Evolutionary conservation across 805 yeast genomes (phyloP).

Genomic region (Saccharomycopsis fodiens): DNA sequence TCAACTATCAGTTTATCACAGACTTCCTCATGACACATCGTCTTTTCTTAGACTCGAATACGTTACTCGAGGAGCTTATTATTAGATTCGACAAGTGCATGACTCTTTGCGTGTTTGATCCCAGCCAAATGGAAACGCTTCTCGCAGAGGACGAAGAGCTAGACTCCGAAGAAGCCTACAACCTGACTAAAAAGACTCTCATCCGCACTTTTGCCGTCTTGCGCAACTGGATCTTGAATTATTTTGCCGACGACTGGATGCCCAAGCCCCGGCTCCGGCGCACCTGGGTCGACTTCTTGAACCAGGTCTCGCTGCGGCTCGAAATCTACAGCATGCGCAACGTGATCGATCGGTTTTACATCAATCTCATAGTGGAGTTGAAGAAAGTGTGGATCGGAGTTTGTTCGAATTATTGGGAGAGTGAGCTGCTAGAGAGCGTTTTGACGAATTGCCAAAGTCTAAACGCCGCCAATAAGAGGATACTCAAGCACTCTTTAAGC

Average conservation of each 20-base stretch:
- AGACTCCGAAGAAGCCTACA: conserved; percentile 1
- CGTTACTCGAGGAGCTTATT: conserved; percentile 52
- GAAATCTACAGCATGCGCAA: conserved; percentile 18
- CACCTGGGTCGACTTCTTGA: conserved; percentile 35
- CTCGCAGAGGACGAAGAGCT: conserved; percentile 8
- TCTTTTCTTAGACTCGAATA: conserved; percentile 50
- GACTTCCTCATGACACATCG: conserved; percentile 86
- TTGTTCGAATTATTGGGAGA: conserved; percentile 20
- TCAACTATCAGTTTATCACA: conserved; percentile 71
- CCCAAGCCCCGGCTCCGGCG: conserved; percentile 40
- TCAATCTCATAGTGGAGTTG: conserved; percentile 35
- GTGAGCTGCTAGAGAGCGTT: not conserved
- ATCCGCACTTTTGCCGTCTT: conserved; percentile 78
- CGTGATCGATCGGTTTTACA: conserved; percentile 24
- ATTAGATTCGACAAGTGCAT: conserved; percentile 71
- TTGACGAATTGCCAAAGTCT: not conserved
- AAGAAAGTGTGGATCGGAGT: conserved; percentile 42
- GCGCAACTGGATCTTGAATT: conserved; percentile 86
- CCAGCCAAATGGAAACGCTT: conserved; percentile 6
- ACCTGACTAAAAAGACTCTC: conserved; percentile 12
- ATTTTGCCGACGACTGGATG: conserved; percentile 79
- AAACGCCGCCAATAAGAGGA: not conserved
- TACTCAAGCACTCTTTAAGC: not conserved
- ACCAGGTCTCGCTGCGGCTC: conserved; percentile 25
- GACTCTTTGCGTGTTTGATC: conserved; percentile 26